Conservation (phyloP, 2,329 filamentous ascomycete genomes). For the Clarireedia monteithiana region DNA sequence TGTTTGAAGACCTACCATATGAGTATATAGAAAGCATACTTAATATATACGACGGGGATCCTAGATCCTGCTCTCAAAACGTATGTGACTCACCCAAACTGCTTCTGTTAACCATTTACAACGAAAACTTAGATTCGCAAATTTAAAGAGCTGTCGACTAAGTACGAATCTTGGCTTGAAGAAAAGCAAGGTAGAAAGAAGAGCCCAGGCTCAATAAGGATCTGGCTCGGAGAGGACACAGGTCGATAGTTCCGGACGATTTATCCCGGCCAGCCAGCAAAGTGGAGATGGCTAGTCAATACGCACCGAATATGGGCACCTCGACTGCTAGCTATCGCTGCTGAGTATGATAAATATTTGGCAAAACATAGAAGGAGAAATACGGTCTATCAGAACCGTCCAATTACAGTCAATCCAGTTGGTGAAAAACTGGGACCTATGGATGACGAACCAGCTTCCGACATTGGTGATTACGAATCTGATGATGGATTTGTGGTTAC, state of each 20-base stretch:
- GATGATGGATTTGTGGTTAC: background rate
- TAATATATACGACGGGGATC: background rate
- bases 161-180: background rate
- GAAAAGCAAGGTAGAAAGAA: background rate
- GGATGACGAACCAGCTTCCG: background rate
- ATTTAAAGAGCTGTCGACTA: background rate
- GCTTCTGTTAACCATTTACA: background rate
- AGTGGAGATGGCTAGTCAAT: background rate
- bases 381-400: background rate
- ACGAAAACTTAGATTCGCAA: background rate
- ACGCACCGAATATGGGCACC: background rate
- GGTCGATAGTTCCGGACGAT: background rate
- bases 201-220: background rate
- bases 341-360: background rate
- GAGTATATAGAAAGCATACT: background rate
- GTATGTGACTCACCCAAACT: background rate
- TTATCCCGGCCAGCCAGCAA: background rate
- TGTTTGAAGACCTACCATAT: background rate
- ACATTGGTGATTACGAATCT: background rate
- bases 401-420: background rate
- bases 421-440: background rate
- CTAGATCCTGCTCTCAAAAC: background rate
- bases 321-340: background rate
- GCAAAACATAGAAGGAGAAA: background rate
- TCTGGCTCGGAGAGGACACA: constrained; percentile 2